These are phyloP conservation scores for Kodamaea restingae DNA, from an alignment of 805 yeast genomes.

Conservation along the genomic window DNA sequence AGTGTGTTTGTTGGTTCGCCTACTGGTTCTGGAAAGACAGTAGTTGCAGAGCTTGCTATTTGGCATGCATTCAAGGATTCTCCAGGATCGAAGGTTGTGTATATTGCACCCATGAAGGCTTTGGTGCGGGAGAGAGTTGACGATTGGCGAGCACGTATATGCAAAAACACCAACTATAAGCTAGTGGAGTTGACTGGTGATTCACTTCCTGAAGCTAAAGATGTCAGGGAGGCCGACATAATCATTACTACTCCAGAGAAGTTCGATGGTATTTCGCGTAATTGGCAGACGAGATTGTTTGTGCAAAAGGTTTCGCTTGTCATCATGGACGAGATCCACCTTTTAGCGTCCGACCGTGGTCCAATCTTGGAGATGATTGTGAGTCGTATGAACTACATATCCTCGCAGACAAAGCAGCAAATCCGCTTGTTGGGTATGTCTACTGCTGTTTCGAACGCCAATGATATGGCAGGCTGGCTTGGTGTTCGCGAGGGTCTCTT, in stretches of 20 bases:
- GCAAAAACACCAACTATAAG: constrained; percentile 42
- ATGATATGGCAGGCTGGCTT: constrained; percentile 83
- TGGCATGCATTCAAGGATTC: constrained; percentile 90
- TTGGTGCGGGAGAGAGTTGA: constrained; percentile 78
- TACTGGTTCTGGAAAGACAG: constrained; percentile 94
- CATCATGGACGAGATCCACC: constrained; percentile 82
- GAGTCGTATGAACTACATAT: constrained; percentile 75
- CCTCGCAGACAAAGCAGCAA: constrained; percentile 55
- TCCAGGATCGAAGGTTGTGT: constrained; percentile 77
- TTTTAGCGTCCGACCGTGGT: constrained; percentile 81
- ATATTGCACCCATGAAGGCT: constrained; percentile 89
- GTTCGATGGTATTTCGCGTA: constrained; percentile 83
- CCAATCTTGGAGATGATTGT: constrained; percentile 86
- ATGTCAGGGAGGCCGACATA: constrained; percentile 65
- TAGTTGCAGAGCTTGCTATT: constrained; percentile 93
- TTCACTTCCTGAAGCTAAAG: constrained; percentile 66
- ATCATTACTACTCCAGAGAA: constrained; percentile 83
- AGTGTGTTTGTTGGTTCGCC: constrained; percentile 95
- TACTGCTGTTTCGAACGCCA: constrained; percentile 82
- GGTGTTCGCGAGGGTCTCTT: constrained; percentile 71
- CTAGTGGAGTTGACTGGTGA: constrained; percentile 83
- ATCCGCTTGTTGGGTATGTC: constrained; percentile 73
- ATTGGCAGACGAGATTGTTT: constrained; percentile 75
- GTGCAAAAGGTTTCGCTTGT: constrained; percentile 72
- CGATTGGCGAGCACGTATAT: constrained; percentile 64